These are phyloP conservation scores for Trematosphaeria pertusa DNA, from an alignment of 2,329 filamentous ascomycete species.

Conservation along the genomic window DNA sequence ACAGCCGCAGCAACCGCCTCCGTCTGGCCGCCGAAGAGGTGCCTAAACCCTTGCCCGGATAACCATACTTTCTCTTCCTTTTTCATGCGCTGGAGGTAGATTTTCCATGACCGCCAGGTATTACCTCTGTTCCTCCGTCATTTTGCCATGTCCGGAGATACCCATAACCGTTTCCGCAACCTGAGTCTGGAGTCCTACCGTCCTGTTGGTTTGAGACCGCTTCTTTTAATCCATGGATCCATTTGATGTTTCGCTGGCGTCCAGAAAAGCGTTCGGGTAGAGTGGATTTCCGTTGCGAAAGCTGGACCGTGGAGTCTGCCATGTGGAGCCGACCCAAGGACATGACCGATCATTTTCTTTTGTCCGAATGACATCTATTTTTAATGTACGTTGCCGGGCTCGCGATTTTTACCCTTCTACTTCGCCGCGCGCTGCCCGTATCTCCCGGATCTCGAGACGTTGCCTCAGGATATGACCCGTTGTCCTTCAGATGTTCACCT, in stretches of 20 bases:
- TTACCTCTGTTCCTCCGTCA: slow-evolving; percentile 38
- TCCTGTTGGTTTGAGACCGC: slow-evolving; percentile 34
- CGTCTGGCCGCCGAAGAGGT: slow-evolving; percentile 20
- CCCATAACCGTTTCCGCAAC: slow-evolving; percentile 42
- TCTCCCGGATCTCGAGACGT: neutral
- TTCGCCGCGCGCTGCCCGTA: neutral
- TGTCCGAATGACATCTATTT: slow-evolving; percentile 15
- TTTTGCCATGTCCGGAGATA: slow-evolving; percentile 44
- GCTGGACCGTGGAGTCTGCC: slow-evolving; percentile 21
- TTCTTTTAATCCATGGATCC: slow-evolving; percentile 32
- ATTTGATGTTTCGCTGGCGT: slow-evolving; percentile 30
- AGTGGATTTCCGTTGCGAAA: slow-evolving; percentile 23
- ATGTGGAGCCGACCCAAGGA: slow-evolving; percentile 19
- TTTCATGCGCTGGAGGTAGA: slow-evolving; percentile 33
- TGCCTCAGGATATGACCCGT: neutral
- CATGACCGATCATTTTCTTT: slow-evolving; percentile 20
- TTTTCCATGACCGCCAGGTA: slow-evolving; percentile 32
- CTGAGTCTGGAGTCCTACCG: slow-evolving; percentile 39
- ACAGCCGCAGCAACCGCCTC: slow-evolving; percentile 33
- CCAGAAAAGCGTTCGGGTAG: slow-evolving; percentile 36
- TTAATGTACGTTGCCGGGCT: slow-evolving; percentile 25
- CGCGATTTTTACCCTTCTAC: slow-evolving; percentile 15
- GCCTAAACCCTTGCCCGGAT: slow-evolving; percentile 8
- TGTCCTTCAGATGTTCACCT: neutral
- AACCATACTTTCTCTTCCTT: slow-evolving; percentile 14